These are phyloP conservation scores for Rubus idaeus DNA, from an alignment of 306 rosid species.

Conservation along the genomic window DNA sequence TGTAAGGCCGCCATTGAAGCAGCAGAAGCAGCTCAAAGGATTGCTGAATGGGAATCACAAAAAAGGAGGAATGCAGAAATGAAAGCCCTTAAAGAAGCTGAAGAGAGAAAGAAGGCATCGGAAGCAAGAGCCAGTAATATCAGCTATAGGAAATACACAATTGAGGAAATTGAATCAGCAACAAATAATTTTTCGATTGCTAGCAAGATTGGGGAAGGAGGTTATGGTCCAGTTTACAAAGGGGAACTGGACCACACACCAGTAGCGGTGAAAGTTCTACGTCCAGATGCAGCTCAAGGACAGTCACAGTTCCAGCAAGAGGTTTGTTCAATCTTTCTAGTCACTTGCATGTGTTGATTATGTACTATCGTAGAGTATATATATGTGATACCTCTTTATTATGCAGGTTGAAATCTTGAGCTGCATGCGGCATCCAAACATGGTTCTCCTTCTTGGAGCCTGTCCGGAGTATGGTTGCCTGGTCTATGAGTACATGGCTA, in stretches of 20 bases:
- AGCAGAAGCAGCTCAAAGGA: conserved; percentile 57
- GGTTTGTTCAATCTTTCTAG: conserved; percentile 29
- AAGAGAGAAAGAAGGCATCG: conserved; percentile 27
- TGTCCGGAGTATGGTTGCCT: conserved; percentile 80
- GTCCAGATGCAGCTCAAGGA: conserved; percentile 86
- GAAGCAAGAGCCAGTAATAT: conserved; percentile 14
- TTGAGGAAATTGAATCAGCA: conserved; percentile 72
- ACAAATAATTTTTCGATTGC: conserved; percentile 43
- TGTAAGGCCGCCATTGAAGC: conserved; percentile 58
- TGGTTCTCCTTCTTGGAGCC: conserved; percentile 92
- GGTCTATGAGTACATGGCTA: conserved; percentile 81
- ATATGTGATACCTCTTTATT: neutral
- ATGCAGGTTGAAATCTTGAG: conserved; percentile 73
- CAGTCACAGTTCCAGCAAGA: conserved; percentile 76
- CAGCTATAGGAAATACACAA: conserved; percentile 64
- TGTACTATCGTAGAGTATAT: neutral
- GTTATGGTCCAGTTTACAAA: conserved; percentile 79
- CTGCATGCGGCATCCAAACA: conserved; percentile 81
- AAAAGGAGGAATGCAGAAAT: conserved; percentile 50
- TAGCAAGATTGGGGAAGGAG: conserved; percentile 78
- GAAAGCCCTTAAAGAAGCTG: conserved; percentile 39
- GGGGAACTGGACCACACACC: conserved; percentile 70
- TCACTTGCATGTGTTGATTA: neutral
- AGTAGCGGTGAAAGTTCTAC: conserved; percentile 76
- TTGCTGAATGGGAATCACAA: conserved; percentile 59